phyloP scores from a whole-genome alignment of 257 asterid species.

The Petrea volubilis region DNA sequence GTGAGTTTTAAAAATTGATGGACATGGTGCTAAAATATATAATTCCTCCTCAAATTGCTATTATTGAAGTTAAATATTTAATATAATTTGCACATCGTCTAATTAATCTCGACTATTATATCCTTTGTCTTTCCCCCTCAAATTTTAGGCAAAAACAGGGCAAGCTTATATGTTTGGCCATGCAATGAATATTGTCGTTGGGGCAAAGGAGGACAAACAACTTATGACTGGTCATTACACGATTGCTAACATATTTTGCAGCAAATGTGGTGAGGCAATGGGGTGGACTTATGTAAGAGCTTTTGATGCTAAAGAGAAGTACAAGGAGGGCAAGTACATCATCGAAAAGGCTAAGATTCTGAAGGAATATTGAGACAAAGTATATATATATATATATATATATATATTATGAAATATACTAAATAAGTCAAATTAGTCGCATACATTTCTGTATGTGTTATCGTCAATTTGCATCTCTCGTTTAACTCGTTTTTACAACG shows the following conservation, averaged over 20 bases:
- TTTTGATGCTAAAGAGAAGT: constrained; percentile 12
- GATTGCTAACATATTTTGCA: constrained; percentile 38
- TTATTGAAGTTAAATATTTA: neutral
- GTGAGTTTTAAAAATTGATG: too few species aligned
- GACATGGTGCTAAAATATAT: neutral
- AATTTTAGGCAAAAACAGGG: constrained; percentile 32
- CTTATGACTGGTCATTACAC: constrained; percentile 34
- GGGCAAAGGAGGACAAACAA: constrained; percentile 25
- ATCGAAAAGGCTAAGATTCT: constrained; percentile 39
- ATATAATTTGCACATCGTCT: neutral
- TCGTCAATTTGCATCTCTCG: too few species aligned
- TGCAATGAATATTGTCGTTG: constrained; percentile 36
- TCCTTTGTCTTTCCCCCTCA: neutral
- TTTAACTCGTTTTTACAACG: neutral
- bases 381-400: neutral
- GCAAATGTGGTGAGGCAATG: constrained; percentile 38
- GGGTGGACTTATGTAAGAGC: constrained; percentile 45
- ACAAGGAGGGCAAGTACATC: constrained; percentile 41
- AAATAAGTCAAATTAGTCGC: neutral
- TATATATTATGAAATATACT: neutral
- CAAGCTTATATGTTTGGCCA: constrained; percentile 43
- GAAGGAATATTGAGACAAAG: constrained; percentile 18
- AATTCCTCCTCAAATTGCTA: neutral
- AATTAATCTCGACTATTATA: neutral
- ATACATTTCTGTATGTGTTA: neutral